Base-by-base conservation (phyloP, 2,329 filamentous ascomycete species). In the Colletotrichum eremochloae region DNA sequence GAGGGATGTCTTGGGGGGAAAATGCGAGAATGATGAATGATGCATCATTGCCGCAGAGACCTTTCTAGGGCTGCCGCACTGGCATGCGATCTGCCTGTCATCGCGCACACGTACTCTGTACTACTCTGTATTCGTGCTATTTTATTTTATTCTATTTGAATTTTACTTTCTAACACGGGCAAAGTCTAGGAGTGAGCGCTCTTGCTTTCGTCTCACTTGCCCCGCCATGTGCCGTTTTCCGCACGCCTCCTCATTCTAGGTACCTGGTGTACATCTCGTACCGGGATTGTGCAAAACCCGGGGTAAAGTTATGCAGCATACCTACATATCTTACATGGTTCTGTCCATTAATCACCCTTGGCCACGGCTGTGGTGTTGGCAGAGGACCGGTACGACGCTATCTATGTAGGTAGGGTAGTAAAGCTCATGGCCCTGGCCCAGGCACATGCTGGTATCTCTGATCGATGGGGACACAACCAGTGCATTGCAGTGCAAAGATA, bases 111-210 rank as follows among this genome's bases (percentile, higher is more conserved):
- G 38, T 40, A 40, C 44, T 48, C 8, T 12, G n/a, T 12, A n/a
- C 46, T 12, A n/a, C 46, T 48, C 46, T 48, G 20, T 24, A n/a
- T 24, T 46, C 60, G 60, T 50, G 33, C 83, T 24, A 24, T 81
- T 58, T 80, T 74, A 6, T 44, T 20, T 46, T 9, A 9, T 5
- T 48, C 12, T 48, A 3, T 48, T n/a, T 46, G 2, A 11, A 5
- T 11, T n/a, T 11, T 8, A n/a, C 20, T 20, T 48, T 48, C 5
- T n/a, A 29, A 81, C 79, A 81, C 75, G 74, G 78, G 73, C 65
- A 79, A 75, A 75, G 78, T 75, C 36, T 81, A 82, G 75, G 85
- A 75, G 66, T 84, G 85, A 75, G 66, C 85, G 84, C 79, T 86
- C 84, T 75, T 81, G 69, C 74, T 83, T 83, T 77, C 74, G 81